phyloP scores from a whole-genome alignment of 306 rosid species.

The Ceratonia siliqua region DNA sequence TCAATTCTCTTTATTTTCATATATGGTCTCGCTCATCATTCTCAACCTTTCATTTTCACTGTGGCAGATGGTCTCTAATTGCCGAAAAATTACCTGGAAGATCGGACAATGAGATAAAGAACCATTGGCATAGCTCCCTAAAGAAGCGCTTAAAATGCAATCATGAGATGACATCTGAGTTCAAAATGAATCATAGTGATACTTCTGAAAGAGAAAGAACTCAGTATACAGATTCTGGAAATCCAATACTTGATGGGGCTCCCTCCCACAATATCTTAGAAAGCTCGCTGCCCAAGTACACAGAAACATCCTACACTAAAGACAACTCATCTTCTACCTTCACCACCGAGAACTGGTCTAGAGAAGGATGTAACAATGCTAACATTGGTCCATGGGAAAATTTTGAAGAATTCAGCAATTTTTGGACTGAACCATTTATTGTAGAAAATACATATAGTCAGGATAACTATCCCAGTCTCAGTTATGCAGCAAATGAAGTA shows the following conservation, averaged over 20 bases:
- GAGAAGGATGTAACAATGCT: neutral
- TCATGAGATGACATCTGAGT: neutral
- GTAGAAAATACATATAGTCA: conserved; percentile 16
- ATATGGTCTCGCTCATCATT: no score
- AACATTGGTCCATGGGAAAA: conserved; percentile 8
- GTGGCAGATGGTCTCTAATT: conserved; percentile 63
- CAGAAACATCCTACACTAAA: conserved; percentile 22
- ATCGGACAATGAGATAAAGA: conserved; percentile 73
- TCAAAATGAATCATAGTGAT: neutral
- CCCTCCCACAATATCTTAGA: conserved; percentile 35
- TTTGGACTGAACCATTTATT: conserved; percentile 63
- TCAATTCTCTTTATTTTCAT: no score
- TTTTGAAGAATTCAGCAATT: conserved; percentile 35
- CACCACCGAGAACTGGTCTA: neutral
- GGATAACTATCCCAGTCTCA: neutral
- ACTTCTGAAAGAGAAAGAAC: conserved; percentile 6
- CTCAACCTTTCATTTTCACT: no score
- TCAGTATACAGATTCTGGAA: conserved; percentile 21
- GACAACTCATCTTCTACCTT: neutral
- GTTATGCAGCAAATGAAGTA: neutral
- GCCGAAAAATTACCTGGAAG: conserved; percentile 63
- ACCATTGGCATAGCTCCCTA: conserved; percentile 65
- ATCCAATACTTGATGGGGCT: neutral
- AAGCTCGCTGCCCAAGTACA: conserved; percentile 32
- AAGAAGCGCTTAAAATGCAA: conserved; percentile 37